Conservation (phyloP, 2,329 filamentous ascomycete genomes). For the Penicillium frequentans region DNA sequence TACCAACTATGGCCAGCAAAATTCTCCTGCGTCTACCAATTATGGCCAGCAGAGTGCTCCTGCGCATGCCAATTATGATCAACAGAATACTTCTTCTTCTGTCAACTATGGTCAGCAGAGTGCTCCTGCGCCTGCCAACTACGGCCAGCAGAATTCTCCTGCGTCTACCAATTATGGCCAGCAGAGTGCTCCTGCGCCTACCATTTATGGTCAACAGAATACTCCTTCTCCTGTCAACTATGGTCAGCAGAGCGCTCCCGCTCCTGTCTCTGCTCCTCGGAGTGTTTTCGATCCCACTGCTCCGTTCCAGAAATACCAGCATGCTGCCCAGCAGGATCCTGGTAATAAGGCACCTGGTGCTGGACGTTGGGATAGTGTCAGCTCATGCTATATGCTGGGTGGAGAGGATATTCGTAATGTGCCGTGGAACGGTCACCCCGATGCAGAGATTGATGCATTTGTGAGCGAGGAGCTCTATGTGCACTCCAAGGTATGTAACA, state of each 20-base stretch:
- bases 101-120: constrained; percentile 44
- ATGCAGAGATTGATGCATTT: constrained; percentile 61
- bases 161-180: constrained; percentile 38
- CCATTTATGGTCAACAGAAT: constrained; percentile 46
- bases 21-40: constrained; percentile 36
- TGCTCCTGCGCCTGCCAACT: constrained; percentile 34
- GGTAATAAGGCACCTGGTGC: constrained; percentile 46
- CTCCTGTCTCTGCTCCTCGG: constrained; percentile 16
- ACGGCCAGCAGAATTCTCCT: constrained; percentile 47
- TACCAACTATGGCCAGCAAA: constrained; percentile 45
- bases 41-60: constrained; percentile 49
- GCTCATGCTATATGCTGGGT: constrained; percentile 78
- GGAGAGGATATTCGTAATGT: constrained; percentile 68
- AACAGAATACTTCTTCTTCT: constrained; percentile 40
- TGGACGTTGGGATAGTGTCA: constrained; percentile 72
- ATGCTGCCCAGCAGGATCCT: constrained; percentile 59
- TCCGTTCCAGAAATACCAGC: constrained; percentile 69
- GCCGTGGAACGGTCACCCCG: constrained; percentile 57
- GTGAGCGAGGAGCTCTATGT: constrained; percentile 65
- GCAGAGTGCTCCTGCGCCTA: constrained; percentile 32
- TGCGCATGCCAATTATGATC: constrained; percentile 42
- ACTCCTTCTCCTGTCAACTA: constrained; percentile 47
- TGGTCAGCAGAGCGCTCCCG: constrained; percentile 29
- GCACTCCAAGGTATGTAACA: constrained; percentile 50
- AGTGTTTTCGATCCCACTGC: constrained; percentile 41